These are phyloP conservation scores for Apiospora hydei DNA, from an alignment of 2,329 filamentous ascomycete species.

Conservation along the genomic window DNA sequence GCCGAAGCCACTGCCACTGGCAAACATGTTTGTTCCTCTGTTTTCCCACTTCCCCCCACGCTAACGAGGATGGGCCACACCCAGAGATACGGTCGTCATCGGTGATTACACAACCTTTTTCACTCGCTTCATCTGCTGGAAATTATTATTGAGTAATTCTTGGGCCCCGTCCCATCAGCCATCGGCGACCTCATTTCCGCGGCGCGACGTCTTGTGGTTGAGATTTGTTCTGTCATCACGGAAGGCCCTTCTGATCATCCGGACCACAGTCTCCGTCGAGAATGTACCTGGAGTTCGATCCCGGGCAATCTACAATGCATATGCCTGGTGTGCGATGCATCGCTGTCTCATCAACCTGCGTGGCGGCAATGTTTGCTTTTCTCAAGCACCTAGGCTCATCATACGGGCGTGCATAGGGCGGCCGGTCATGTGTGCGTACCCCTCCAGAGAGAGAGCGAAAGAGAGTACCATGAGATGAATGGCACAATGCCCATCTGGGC, in stretches of 20 bases:
- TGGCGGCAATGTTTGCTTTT: slow-evolving; percentile 11
- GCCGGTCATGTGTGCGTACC: not conserved
- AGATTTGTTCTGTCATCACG: slow-evolving; percentile 9
- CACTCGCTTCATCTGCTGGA: slow-evolving; percentile 6
- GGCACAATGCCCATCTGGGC: not conserved
- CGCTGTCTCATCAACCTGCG: not conserved
- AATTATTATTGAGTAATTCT: slow-evolving; percentile 2
- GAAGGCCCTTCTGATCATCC: not conserved
- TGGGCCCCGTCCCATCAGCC: not conserved
- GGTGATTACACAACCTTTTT: slow-evolving; percentile 7
- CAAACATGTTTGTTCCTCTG: not conserved
- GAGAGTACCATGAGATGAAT: not conserved
- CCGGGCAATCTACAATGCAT: not conserved
- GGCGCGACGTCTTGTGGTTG: not conserved
- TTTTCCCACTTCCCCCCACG: not conserved
- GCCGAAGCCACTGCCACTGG: slow-evolving; percentile 1
- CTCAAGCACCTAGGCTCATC: not conserved
- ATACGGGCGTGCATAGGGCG: slow-evolving; percentile 5
- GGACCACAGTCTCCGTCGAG: not conserved
- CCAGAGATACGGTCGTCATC: not conserved
- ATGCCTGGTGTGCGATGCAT: not conserved
- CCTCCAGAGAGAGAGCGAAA: not conserved
- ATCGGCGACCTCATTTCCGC: not conserved
- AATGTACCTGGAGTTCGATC: not conserved
- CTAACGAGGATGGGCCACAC: not conserved